Conservation (phyloP, 2,329 filamentous ascomycete genomes). For the Diplocarpon rosae region DNA sequence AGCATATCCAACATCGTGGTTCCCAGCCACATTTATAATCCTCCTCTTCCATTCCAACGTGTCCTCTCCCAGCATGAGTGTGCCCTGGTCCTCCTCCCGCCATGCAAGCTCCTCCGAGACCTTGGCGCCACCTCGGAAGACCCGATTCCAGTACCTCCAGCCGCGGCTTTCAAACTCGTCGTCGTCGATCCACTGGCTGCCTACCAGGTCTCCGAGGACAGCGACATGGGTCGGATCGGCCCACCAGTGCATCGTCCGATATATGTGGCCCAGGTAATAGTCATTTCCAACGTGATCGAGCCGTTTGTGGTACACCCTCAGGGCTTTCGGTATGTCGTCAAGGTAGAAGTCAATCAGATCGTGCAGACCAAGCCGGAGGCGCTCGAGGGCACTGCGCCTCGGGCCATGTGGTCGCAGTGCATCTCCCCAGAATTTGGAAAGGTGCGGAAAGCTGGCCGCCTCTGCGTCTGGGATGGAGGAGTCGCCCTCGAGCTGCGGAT, state of each 20-base stretch:
- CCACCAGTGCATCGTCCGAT: conserved; percentile 76
- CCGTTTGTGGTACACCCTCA: conserved; percentile 62
- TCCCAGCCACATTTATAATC: conserved; percentile 84
- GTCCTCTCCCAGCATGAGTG: conserved; percentile 30
- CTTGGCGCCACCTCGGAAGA: conserved; percentile 58
- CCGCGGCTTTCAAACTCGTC: conserved; percentile 69
- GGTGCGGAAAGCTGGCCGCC: conserved; percentile 42
- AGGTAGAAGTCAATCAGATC: conserved; percentile 50
- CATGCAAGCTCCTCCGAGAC: conserved; percentile 47
- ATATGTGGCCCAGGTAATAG: conserved; percentile 87
- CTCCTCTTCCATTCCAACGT: conserved; percentile 55
- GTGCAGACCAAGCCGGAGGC: conserved; percentile 43
- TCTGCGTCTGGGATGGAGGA: conserved; percentile 60
- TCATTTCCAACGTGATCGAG: conserved; percentile 91
- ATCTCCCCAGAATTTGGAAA: conserved; percentile 29
- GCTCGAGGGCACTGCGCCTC: conserved; percentile 38
- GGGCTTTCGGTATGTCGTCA: conserved; percentile 56
- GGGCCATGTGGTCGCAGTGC: conserved; percentile 27
- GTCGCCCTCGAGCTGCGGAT: conserved; percentile 90
- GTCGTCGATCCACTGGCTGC: conserved; percentile 89
- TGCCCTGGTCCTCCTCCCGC: conserved; percentile 28
- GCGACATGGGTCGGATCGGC: conserved; percentile 73
- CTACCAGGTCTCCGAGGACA: conserved; percentile 82
- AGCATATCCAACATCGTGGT: conserved; percentile 94
- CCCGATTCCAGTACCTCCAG: conserved; percentile 66